phyloP scores from a whole-genome alignment of 1,284 basidiomycete genomes.

The Cutaneotrichosporon cavernicola region DNA sequence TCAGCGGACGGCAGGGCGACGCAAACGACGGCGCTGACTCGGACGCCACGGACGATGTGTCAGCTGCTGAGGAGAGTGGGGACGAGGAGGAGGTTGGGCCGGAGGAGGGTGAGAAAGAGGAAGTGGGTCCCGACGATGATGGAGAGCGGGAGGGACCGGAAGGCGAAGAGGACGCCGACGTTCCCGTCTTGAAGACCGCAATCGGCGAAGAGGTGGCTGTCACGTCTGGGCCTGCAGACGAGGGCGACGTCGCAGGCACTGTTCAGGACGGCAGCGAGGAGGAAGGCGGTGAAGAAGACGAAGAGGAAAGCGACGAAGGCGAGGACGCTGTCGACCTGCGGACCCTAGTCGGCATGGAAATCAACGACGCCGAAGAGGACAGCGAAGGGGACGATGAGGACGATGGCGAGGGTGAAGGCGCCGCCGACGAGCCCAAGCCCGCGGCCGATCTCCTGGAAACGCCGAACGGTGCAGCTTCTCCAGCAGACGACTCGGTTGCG shows the following conservation, averaged over 20 bases:
- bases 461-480: neutral
- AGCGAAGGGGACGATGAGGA: neutral
- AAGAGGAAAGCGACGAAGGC: neutral
- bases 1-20: constrained; percentile 42
- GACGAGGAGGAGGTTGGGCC: constrained; percentile 30
- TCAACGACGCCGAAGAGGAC: neutral
- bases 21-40: constrained; percentile 28
- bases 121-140: constrained; percentile 1
- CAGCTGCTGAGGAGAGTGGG: constrained; percentile 45
- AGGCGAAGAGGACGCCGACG: constrained; percentile 24
- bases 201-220: neutral
- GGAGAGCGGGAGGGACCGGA: constrained; percentile 23
- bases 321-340: constrained; percentile 5
- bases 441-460: neutral
- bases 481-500: neutral
- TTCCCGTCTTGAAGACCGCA: neutral
- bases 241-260: neutral
- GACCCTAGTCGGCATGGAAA: constrained; percentile 1
- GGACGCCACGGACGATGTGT: constrained; percentile 37
- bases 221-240: neutral
- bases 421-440: neutral
- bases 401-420: neutral
- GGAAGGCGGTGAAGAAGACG: neutral
- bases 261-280: neutral
- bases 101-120: constrained; percentile 18